Base-by-base conservation (phyloP, 306 rosid genomes). In the Acacia melanoxylon region DNA sequence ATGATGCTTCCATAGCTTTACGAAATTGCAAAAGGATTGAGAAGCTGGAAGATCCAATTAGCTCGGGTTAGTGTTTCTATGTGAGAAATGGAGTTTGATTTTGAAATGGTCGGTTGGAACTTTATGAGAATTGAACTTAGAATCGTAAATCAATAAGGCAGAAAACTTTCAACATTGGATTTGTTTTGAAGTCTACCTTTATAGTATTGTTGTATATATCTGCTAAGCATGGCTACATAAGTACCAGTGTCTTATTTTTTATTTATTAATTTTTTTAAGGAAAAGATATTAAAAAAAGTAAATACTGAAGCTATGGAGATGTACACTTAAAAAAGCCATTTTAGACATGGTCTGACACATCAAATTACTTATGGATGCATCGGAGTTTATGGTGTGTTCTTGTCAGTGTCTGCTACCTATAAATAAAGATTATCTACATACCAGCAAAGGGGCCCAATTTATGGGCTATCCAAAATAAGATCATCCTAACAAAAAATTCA, bases 11-110 rank as follows among this genome's bases (percentile, higher is more conserved):
- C 45, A 66, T 88, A 25, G 88, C 95, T 75, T 91, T 91, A 37
- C 80, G 93, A 33, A 91, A 91, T 83, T 91, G 93, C 88, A 91
- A 91, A 85, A 88, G 95, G 82, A 96, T 96, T 49, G 98, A 96
- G 86, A 94, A 94, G 86, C 80, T 94, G 76, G 95, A 85, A 22
- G 98, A 96, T 88, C 99, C 97, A 72, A 44, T 96, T 76, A 86
- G 84, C 86, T 97, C 99, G 82, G 99, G 99, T 96, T 88, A 49
- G 20, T 48, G 37, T 59, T 37, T 37, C 6, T 37, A 9, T 27
- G 56, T 41, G 19, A 74, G 24, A 37, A 6, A 31, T 52, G 56
- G 15, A 45, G 66, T 46, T 79, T 2, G 0, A 46, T 71, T 45
- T 75, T 2, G 0, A 46, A 76, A 59, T 67, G 58, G 45, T 31